Evolutionary conservation across 2,329 filamentous ascomycete genomes (phyloP).

Genomic region (Bipolaris victoriae): DNA sequence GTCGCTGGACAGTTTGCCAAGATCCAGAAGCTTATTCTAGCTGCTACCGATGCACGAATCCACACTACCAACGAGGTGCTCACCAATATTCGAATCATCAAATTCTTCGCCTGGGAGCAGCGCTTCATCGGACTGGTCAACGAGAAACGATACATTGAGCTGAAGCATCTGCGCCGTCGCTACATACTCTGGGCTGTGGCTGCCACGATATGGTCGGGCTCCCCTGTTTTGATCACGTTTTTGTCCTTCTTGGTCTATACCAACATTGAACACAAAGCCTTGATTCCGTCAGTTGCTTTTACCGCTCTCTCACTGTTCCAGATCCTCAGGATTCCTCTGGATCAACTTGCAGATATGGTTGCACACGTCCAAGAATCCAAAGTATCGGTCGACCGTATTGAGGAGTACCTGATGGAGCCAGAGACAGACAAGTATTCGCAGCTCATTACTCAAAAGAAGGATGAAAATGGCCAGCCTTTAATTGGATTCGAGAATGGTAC

Average conservation of each 20-base stretch:
- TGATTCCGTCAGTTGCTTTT: conserved; percentile 93
- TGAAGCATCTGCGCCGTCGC: conserved; percentile 77
- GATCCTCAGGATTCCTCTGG: conserved; percentile 87
- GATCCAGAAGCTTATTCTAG: conserved; percentile 89
- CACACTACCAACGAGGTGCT: conserved; percentile 96
- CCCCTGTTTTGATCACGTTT: conserved; percentile 93
- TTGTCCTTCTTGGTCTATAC: conserved; percentile 96
- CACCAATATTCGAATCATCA: conserved; percentile 98
- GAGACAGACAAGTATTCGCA: conserved; percentile 96
- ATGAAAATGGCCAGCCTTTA: conserved; percentile 71
- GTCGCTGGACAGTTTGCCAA: conserved; percentile 85
- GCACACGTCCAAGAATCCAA: conserved; percentile 97
- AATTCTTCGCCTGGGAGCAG: conserved; percentile 98
- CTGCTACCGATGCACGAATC: conserved; percentile 93
- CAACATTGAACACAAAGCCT: conserved; percentile 81
- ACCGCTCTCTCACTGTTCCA: conserved; percentile 96
- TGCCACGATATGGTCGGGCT: conserved; percentile 95
- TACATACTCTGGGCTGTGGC: conserved; percentile 92
- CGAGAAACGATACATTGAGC: conserved; percentile 81
- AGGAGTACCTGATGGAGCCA: conserved; percentile 89
- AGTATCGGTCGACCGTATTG: conserved; percentile 94
- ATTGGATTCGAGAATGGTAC: conserved; percentile 87
- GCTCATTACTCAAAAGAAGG: conserved; percentile 71
- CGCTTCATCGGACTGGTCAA: conserved; percentile 86
- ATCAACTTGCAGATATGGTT: conserved; percentile 98